Evolutionary conservation across 1,284 basidiomycete species (phyloP), one percentile per base, ranked within the genome.

Genomic region (Naganishia sp.): DNA sequence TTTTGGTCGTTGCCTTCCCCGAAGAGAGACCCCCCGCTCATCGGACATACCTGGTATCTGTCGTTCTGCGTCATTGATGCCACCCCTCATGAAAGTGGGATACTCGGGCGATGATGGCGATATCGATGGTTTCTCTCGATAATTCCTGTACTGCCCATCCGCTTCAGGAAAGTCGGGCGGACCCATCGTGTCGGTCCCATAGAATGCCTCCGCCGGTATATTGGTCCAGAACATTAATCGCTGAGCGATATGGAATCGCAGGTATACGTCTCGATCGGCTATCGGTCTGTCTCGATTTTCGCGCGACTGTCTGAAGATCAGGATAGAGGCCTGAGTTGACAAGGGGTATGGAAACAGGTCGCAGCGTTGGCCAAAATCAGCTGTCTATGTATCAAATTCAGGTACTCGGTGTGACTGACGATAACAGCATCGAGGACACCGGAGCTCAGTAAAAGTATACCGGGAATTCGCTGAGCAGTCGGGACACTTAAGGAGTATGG

Each of bases 191-290:
- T 63, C 23, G 17, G 41, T 41, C 6, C 41, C 43, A 13, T 42
- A 47, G 41, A 61, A 50, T 2, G 56, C 56, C 32, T 51, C 78
- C 76, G 67, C 76, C 76, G 45, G 78, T 75, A 66, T 79, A 76
- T 13, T 75, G 72, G 63, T 77, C 77, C 21, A 71, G 45, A 60
- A 62, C 11, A 11, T 65, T 54, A 35, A 69, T 57, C 31, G 67
- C 60, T 47, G 72, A 61, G 21, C 65, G 62, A 60, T 56, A 63
- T 55, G 69, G 35, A 52, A 66, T 53, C 51, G 50, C n/a, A 60
- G 50, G 39, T 66, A 66, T 6, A 61, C 47, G 23, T 57, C 57
- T 28, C 41, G n/a, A 25, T 31, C 42, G 18, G 57, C 51, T 6
- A 35, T 15, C 1, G 39, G 39, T 35, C 39, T 39, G 47, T 32